phyloP scores from a whole-genome alignment of 2,329 filamentous ascomycete genomes.

The Epichloe amarillans region DNA sequence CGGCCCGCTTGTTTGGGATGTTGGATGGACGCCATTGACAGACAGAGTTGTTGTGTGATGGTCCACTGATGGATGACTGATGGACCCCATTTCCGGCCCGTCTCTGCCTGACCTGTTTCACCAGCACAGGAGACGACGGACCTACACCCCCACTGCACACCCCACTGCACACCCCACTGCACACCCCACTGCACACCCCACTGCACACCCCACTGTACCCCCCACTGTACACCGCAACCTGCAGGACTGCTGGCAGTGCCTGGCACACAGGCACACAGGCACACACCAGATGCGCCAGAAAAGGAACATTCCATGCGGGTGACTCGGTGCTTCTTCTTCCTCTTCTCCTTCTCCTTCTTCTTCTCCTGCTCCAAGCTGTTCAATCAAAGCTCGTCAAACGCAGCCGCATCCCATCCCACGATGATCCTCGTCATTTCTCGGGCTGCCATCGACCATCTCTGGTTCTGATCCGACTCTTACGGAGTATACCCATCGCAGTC shows the following conservation, averaged over 20 bases:
- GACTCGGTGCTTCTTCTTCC: too few relatives aligned
- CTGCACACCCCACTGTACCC: too few relatives aligned
- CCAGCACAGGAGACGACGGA: neutral
- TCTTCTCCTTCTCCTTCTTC: neutral
- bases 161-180: too few relatives aligned
- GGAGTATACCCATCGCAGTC: neutral
- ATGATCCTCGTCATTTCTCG: conserved; percentile 2
- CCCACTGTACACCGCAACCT: neutral
- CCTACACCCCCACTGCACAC: too few relatives aligned
- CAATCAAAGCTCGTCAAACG: neutral
- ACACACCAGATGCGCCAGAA: neutral
- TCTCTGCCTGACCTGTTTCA: too few relatives aligned
- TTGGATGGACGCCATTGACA: neutral
- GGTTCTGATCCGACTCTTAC: neutral
- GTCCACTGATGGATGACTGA: neutral
- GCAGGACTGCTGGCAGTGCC: neutral
- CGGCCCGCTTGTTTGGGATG: neutral
- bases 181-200: neutral
- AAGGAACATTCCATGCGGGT: neutral
- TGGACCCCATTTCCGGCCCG: neutral
- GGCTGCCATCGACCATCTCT: neutral
- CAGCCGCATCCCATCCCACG: neutral
- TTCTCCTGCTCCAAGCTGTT: neutral
- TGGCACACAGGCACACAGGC: neutral
- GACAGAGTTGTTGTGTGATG: neutral